A percentile compares a stretch with the other conserved stretches of the same genome.
Conservation (phyloP, 2,329 filamentous ascomycete species). For the Botrytis medusae region DNA sequence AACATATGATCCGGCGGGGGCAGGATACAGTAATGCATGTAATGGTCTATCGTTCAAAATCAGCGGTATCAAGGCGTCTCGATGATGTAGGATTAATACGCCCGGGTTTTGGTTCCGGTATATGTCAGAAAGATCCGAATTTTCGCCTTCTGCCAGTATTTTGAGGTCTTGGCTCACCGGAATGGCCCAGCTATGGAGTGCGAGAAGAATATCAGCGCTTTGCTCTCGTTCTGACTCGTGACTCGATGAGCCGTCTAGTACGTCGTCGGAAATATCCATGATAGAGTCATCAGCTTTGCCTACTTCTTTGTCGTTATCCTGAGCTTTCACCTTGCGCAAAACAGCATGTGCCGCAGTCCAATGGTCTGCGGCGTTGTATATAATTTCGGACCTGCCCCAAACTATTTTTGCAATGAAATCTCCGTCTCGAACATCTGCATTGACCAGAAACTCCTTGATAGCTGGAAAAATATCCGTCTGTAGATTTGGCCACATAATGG, state of each 20-base stretch:
- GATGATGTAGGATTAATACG: neutral
- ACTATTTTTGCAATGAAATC: constrained; percentile 7
- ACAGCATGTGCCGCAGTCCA: constrained; percentile 5
- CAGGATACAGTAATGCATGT: constrained; percentile 10
- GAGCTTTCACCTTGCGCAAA: neutral
- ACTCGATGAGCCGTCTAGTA: neutral
- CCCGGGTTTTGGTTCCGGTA: neutral
- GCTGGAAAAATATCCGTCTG: neutral
- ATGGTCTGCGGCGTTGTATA: neutral
- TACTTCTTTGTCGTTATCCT: neutral
- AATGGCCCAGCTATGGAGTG: constrained; percentile 8
- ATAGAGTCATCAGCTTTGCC: neutral
- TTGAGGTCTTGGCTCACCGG: neutral
- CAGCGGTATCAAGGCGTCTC: neutral
- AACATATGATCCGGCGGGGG: neutral
- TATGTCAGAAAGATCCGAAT: neutral
- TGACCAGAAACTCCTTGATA: neutral
- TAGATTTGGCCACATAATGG: neutral
- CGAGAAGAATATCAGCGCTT: neutral
- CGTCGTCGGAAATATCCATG: neutral
- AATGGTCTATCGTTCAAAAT: constrained; percentile 1
- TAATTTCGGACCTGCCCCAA: neutral
- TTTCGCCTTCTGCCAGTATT: neutral
- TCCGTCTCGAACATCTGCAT: neutral
- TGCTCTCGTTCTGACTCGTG: too few species aligned